A percentile compares a stretch with the other conserved stretches of the same genome.
These are phyloP conservation scores for Puccinia hordei DNA, from an alignment of 1,284 basidiomycete genomes.

Conservation along the genomic window DNA sequence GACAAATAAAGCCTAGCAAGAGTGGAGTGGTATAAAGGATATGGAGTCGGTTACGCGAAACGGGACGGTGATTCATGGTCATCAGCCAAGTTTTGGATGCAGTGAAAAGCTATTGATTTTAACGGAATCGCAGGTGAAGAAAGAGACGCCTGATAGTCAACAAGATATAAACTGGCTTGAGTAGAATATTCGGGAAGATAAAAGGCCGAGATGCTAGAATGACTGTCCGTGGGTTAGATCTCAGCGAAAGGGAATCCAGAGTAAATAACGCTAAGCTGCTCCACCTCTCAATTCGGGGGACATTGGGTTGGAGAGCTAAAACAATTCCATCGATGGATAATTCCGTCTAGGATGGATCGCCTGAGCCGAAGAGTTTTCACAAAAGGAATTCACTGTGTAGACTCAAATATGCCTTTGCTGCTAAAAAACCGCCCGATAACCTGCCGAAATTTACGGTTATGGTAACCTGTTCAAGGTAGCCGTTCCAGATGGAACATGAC, in stretches of 20 bases:
- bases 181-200: constrained; percentile 14
- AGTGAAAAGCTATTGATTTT: neutral
- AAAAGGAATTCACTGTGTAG: constrained; percentile 26
- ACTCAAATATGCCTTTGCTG: constrained; percentile 1
- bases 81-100: neutral
- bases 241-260: neutral
- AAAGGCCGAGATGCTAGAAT: neutral
- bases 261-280: neutral
- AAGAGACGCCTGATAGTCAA: neutral
- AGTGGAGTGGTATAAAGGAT: constrained; percentile 42
- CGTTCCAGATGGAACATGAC: neutral
- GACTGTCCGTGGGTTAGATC: neutral
- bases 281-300: neutral
- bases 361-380: constrained; percentile 7
- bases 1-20: constrained; percentile 14
- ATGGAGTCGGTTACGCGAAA: constrained; percentile 34
- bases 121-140: neutral
- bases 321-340: neutral
- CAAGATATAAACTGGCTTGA: constrained; percentile 11
- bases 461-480: neutral
- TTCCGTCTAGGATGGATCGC: neutral
- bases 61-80: constrained; percentile 19
- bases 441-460: neutral
- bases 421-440: neutral
- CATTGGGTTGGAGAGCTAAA: neutral